These are phyloP conservation scores for Schizochytrium sp. DNA, from an alignment of 108 stramenopile genomes.

Conservation along the genomic window DNA sequence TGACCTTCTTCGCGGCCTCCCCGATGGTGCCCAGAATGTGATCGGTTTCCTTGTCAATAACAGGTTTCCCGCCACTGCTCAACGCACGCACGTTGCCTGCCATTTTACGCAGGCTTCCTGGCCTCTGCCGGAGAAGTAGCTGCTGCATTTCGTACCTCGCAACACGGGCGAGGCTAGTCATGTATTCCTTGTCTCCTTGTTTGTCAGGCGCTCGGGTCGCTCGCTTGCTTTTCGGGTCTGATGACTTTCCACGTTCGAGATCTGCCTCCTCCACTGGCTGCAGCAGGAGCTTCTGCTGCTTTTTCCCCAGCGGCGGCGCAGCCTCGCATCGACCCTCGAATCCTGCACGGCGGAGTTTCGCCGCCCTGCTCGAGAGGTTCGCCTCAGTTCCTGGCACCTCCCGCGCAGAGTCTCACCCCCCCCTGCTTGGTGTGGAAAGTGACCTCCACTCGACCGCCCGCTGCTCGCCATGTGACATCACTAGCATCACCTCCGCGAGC, in stretches of 20 bases:
- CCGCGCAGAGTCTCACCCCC: too few relatives aligned
- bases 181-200: background rate
- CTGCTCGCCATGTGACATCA: too few relatives aligned
- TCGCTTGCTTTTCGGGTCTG: background rate
- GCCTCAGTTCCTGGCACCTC: too few relatives aligned
- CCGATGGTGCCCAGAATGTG: background rate
- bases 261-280: background rate
- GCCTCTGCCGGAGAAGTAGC: background rate
- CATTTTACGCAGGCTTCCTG: background rate
- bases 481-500: too few relatives aligned
- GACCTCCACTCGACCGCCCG: too few relatives aligned
- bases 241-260: background rate
- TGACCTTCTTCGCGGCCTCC: background rate
- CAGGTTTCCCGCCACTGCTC: background rate
- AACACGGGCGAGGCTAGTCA: background rate
- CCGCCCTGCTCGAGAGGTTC: too few relatives aligned
- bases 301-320: background rate
- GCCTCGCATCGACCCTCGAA: too few relatives aligned
- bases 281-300: background rate
- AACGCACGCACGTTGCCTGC: background rate
- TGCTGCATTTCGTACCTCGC: background rate
- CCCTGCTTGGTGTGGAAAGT: too few relatives aligned
- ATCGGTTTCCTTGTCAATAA: background rate
- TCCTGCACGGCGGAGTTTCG: too few relatives aligned
- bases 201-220: background rate